Conservation (phyloP, 2,329 filamentous ascomycete species). For the Aspergillus terreus region DNA sequence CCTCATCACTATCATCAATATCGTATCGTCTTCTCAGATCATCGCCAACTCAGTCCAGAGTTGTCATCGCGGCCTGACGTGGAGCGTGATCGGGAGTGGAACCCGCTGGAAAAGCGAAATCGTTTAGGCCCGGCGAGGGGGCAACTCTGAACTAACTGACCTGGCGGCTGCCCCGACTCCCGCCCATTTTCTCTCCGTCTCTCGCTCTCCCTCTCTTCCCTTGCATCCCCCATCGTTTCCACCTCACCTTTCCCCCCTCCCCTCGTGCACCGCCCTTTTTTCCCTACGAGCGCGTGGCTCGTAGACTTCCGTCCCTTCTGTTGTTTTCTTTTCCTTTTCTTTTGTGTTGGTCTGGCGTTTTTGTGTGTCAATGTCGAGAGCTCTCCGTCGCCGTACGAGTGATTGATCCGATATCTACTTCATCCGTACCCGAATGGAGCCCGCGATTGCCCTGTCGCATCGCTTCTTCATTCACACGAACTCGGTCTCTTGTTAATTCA, state of each 20-base stretch:
- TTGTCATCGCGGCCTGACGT: neutral
- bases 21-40: too few species aligned
- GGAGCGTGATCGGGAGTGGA: neutral
- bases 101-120: neutral
- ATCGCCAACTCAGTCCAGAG: too few species aligned
- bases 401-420: neutral
- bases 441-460: constrained; percentile 11
- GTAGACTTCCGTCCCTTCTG: constrained; percentile 16
- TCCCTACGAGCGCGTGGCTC: constrained; percentile 18
- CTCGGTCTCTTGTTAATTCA: constrained; percentile 15
- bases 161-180: constrained; percentile 8
- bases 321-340: constrained; percentile 17
- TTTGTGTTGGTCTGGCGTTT: constrained; percentile 27
- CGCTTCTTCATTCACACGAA: constrained; percentile 18
- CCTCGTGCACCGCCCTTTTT: constrained; percentile 10
- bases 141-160: neutral
- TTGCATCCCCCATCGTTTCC: constrained; percentile 12
- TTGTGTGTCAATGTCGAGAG: constrained; percentile 18
- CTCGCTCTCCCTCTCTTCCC: constrained; percentile 11
- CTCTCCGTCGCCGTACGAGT: too few species aligned
- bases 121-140: neutral
- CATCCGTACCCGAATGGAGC: constrained; percentile 11
- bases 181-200: constrained; percentile 7
- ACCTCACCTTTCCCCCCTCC: constrained; percentile 8
- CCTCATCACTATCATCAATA: too few species aligned